Evolutionary conservation across 2,329 filamentous ascomycete species (phyloP).

Genomic region (Cladosporium sp.): DNA sequence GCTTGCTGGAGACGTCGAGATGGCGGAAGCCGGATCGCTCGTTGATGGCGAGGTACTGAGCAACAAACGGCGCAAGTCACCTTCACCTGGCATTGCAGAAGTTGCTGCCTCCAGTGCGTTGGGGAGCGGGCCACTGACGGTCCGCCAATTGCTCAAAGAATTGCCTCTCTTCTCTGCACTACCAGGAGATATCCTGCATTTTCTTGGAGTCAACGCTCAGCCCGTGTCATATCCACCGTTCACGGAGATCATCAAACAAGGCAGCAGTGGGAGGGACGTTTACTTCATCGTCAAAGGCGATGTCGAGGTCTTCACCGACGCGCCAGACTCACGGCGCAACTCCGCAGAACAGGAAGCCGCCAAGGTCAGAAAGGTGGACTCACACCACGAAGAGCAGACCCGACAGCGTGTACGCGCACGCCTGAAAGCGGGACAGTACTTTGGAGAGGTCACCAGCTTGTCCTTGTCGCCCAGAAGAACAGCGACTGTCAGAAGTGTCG

Average conservation of each 20-base stretch:
- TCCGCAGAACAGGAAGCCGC: slow-evolving; percentile 19
- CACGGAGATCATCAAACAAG: slow-evolving; percentile 86
- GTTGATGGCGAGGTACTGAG: slow-evolving; percentile 62
- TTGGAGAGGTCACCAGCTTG: slow-evolving; percentile 91
- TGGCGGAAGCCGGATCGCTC: slow-evolving; percentile 62
- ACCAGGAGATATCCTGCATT: slow-evolving; percentile 90
- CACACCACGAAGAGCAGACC: neutral
- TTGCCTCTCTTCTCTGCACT: slow-evolving; percentile 85
- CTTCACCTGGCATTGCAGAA: slow-evolving; percentile 79
- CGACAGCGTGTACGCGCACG: slow-evolving; percentile 45
- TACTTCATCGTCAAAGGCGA: slow-evolving; percentile 95
- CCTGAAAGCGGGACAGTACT: slow-evolving; percentile 85
- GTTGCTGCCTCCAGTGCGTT: slow-evolving; percentile 75
- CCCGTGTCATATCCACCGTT: slow-evolving; percentile 87
- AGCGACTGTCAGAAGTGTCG: slow-evolving; percentile 87
- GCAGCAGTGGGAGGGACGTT: slow-evolving; percentile 81
- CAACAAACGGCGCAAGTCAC: slow-evolving; percentile 90
- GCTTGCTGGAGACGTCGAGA: slow-evolving; percentile 55
- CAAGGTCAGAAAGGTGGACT: slow-evolving; percentile 5
- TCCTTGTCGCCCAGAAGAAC: slow-evolving; percentile 83
- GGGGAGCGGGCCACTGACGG: slow-evolving; percentile 83
- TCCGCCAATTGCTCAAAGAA: slow-evolving; percentile 85
- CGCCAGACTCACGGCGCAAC: slow-evolving; percentile 44
- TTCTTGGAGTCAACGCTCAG: slow-evolving; percentile 85
- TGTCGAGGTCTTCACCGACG: slow-evolving; percentile 71